Evolutionary conservation across 139 green algal genomes (phyloP), one percentile per base, ranked within the genome.

Genomic region (Pseudopediastrum boryanum): DNA sequence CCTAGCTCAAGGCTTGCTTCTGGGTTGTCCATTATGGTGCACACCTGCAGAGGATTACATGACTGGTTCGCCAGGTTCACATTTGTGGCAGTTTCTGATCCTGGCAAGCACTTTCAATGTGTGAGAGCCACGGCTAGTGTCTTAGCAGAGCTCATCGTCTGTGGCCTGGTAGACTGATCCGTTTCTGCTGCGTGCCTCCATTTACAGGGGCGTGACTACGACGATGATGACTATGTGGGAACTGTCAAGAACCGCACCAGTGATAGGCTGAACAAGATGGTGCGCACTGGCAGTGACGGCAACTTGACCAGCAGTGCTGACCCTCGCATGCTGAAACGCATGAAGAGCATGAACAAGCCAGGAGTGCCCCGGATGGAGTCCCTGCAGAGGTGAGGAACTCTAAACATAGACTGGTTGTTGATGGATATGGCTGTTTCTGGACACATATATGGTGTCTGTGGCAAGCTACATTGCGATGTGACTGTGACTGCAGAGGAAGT

Each of bases 211-310:
- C 73, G 73, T 10, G 73, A 82, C 6, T 58, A 62, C 51, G 76
- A 82, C 1, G 76, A 82, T 27, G 64, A 82, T 2, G 76, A 82
- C 16, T 82, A 82, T 31, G 51, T 69, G 36, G 51, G 23, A 39
- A 65, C 65, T n/a, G 27, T 61, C 59, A 76, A 75, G 51, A 7
- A 31, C 10, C 31, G 5, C 48, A 10, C 25, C 56, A 31, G 25
- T 65, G 56, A 21, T 58, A 10, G 31, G 56, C 56, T 65, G 56
- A 56, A 56, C 39, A 56, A 56, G 54, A 31, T 78, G 41, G 44
- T 65, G 4, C 71, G 71, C 71, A 78, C 54, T 19, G 50, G 71
- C 71, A 78, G 71, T 41, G 71, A 78, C 39, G 58, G 68, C 39
- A 78, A 56, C 71, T 27, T 78, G 52, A 36, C 72, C 1, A 42